Base-by-base conservation (phyloP, 129 eudicot genomes). In the Flaveria trinervia region DNA sequence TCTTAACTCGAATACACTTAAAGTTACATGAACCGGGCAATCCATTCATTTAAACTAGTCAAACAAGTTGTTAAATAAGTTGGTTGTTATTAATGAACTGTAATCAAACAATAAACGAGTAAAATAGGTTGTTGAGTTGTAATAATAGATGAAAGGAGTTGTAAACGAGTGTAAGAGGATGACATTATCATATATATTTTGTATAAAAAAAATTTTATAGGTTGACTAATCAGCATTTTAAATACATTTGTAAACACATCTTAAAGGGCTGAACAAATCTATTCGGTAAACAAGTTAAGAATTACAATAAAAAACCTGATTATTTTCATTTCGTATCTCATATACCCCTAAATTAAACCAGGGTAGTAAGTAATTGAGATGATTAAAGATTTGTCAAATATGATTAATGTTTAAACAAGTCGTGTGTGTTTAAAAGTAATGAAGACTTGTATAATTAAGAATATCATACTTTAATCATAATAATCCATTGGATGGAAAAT, bases 341-440 rank as follows among this genome's bases (percentile, higher is more conserved):
- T 36, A 36, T 36, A 36, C 7, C 0, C 8, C 7, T 36, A 36
- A 4, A 36, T 36, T 8, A 36, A 36, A 5, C 41, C 41, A 0
- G 41, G 41, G 0, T 36, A 36, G 7, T 15, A 9, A 26, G 25
- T 15, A 33, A 30, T 30, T 15, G 22, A 64, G 26, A 71, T n/a
- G 48, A 51, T 33, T 30, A 52, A 26, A 59, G 70, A 45, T 28
- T 3, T 43, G 26, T 4, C 7, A 45, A 41, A 45, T 46, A 26
- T 72, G 50, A 73, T 72, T 14, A 71, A 43, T 61, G 56, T 20
- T 70, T 45, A 49, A 2, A 36, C 72, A 79, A 28, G 45, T 72
- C 65, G 43, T 46, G 13, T 28, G 64, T 70, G 48, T 28, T 67
- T 25, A 23, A 39, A 64, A 79, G 83, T 51, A 50, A 22, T 72